Evolutionary conservation across 805 yeast species (phyloP), one percentile per base, ranked within the genome.

Genomic region (Candida nanaspora): DNA sequence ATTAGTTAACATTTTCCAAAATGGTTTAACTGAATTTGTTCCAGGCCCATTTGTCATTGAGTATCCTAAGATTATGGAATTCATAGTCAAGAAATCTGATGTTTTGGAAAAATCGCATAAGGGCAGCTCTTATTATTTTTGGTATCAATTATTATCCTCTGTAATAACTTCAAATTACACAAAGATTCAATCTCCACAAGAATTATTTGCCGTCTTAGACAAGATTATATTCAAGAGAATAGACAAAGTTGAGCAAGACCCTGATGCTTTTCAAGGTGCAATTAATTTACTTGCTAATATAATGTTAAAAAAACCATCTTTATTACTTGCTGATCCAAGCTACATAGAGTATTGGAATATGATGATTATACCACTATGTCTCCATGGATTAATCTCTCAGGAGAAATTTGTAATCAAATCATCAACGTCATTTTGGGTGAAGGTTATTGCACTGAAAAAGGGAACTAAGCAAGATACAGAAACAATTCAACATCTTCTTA

Each of bases 31-130:
- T 3, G 95, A 86, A 51, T 55, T 66, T 3, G 57, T 76, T 5
- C 66, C 73, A 16, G 88, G 88, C 0, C 86, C 93, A 0, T 85
- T 83, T 57, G 78, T 73, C 9, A 71, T 83, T 43, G 60, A 63
- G 0, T 44, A 66, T 3, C 57, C 59, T 0, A 54, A 63, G 0
- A 65, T 78, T 6, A 41, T 76, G 23, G 56, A 61, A 44, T 76
- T 65, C 45, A 66, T 66, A 25, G 44, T 44, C 16, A 51, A 51
- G 46, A 76, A 65, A 44, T 41, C 63, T 48, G 44, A 48, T 44
- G 37, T 43, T 48, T 34, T 55, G 38, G 38, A 60, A 52, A 39
- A 49, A 34, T 3, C 30, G 25, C 49, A 39, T 46, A 29, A 5
- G 4, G 10, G 6, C 9, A 31, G 63, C 43, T 56, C 74, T 1